These are phyloP conservation scores for Cadophora malorum DNA, from an alignment of 2,329 filamentous ascomycete genomes.

Conservation along the genomic window DNA sequence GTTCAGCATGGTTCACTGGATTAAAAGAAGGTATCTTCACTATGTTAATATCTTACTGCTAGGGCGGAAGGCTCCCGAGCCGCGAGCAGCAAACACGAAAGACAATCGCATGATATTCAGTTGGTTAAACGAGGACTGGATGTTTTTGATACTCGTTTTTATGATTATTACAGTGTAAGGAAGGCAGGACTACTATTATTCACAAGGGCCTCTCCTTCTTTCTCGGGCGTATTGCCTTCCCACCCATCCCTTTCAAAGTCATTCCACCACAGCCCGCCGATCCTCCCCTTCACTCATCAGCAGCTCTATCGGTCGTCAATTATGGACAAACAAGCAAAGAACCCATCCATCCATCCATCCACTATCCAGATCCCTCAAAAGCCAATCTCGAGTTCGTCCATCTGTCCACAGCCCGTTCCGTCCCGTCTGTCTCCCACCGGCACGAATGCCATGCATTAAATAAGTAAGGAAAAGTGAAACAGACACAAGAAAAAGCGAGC, in stretches of 20 bases:
- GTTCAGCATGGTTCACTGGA: too few relatives aligned
- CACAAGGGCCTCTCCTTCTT: not conserved
- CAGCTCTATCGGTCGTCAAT: not conserved
- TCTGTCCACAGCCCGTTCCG: not conserved
- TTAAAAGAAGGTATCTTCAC: too few relatives aligned
- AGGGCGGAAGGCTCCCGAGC: too few relatives aligned
- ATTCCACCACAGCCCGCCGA: not conserved
- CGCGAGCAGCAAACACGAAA: not conserved
- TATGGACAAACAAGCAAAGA: not conserved
- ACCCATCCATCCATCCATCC: not conserved
- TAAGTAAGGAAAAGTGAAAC: not conserved
- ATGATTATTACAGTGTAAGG: slow-evolving; percentile 14
- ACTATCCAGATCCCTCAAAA: slow-evolving; percentile 15
- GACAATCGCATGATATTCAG: too few relatives aligned
- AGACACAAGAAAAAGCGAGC: not conserved
- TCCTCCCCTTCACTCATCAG: not conserved
- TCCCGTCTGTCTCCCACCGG: too few relatives aligned
- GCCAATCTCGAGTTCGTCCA: not conserved
- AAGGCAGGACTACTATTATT: slow-evolving; percentile 20
- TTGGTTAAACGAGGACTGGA: not conserved
- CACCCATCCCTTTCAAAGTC: not conserved
- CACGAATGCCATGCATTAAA: slow-evolving; percentile 13
- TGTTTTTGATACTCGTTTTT: not conserved
- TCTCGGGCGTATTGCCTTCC: not conserved
- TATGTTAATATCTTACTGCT: too few relatives aligned